Evolutionary conservation across 139 green algal genomes (phyloP), one percentile per base, ranked within the genome.

Genomic region (Chlorella sorokiniana): DNA sequence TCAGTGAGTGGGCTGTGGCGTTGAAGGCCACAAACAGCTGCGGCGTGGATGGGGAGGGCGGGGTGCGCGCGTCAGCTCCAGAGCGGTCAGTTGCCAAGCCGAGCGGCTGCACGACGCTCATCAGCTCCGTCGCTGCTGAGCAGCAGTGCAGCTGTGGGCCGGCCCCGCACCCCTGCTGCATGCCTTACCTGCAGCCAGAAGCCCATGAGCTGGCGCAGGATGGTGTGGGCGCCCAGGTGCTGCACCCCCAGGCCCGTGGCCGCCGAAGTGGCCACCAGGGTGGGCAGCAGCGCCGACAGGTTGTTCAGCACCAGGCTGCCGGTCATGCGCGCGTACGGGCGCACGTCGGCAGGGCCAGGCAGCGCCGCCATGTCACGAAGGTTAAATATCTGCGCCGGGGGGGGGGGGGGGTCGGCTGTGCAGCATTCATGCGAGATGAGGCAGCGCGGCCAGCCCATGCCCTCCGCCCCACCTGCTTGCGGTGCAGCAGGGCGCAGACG

Each of bases 1-100:
- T 63, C 33, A 88, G 61, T 33, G 59, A 76, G 59, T 88, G 85
- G 27, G 80, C 80, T 7, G 81, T 83, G 23, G 75, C 81, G 65
- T 88, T 81, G 51, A 85, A 83, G 62, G 80, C 74, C 31, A 83
- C 29, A 42, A 88, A 88, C 23, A 69, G 22, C 77, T 82, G 77
- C 40, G 29, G 14, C 51, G 29, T 20, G 5, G 44, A 7, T 48
- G 31, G 31, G 11, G 20, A 23, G 45, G 45, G 29, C 22, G 11
- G 40, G 48, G 48, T 59, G 16, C 48, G 16, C 48, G 48, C n/a
- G 48, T 59, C 16, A 59, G 48, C 48, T 59, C 14, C 16, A 16
- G 48, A 11, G 48, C 14, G 48, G 16, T 59, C 48, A 59, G 48
- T 59, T 59, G 11, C 48, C 11, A 59, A 59, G 48, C 14, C 48